Conservation (phyloP, 2,329 filamentous ascomycete species). For the Colletotrichum sp. region DNA sequence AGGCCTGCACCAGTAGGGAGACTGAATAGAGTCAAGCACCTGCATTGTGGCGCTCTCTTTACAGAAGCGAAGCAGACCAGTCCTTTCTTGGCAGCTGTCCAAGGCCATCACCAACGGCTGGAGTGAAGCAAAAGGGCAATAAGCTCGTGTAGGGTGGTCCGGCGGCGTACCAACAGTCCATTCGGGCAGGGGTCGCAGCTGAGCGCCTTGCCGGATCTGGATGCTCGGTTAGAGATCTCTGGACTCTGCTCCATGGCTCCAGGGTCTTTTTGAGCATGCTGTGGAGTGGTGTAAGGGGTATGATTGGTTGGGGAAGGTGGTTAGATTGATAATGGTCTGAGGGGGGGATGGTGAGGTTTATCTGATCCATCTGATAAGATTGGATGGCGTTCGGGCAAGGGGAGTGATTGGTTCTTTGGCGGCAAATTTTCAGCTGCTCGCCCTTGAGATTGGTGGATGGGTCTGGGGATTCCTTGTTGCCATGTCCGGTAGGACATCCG, state of each 20-base stretch:
- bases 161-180: neutral
- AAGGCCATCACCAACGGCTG: neutral
- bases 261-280: constrained; percentile 1
- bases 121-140: neutral
- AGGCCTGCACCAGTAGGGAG: too few relatives aligned
- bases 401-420: neutral
- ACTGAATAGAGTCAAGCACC: neutral
- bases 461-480: neutral
- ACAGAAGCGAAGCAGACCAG: neutral
- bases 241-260: neutral
- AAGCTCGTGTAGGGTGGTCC: constrained; percentile 4
- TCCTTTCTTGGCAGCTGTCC: neutral
- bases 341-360: neutral
- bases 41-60: neutral
- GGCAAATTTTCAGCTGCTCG: constrained; percentile 3
- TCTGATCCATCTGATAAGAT: constrained; percentile 21
- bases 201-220: neutral
- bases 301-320: neutral
- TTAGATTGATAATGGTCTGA: constrained; percentile 11
- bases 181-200: neutral
- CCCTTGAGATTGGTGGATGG: neutral
- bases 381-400: neutral
- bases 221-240: constrained; percentile 4
- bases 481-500: neutral
- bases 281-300: neutral